These are phyloP conservation scores for Microcos paniculata DNA, from an alignment of 345 rosid species.

Conservation along the genomic window DNA sequence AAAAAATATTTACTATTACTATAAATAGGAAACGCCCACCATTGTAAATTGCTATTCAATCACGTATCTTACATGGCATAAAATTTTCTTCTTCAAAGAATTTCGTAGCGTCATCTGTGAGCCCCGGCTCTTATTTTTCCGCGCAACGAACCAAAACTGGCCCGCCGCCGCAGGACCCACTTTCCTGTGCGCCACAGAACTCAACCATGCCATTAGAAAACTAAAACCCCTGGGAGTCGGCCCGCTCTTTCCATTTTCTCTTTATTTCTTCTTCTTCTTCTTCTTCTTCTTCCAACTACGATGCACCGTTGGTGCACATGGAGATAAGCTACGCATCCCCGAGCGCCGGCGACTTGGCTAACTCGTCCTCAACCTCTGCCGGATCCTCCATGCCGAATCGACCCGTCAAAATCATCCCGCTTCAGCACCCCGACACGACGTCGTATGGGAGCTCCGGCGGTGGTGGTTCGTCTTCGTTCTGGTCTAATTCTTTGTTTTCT, in stretches of 20 bases:
- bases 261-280: no score
- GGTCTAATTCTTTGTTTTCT: conserved; percentile 33
- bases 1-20: no score
- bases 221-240: no score
- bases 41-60: no score
- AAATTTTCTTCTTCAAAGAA: no score
- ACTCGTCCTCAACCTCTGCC: conserved; percentile 8
- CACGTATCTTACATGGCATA: background rate
- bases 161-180: background rate
- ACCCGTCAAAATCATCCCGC: conserved; percentile 72
- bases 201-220: background rate
- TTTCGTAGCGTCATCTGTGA: background rate
- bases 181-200: background rate
- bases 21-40: no score
- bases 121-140: background rate
- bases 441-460: conserved; percentile 25
- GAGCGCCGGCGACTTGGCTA: conserved; percentile 39
- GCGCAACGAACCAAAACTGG: no score
- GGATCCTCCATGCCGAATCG: conserved; percentile 49
- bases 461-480: conserved; percentile 19
- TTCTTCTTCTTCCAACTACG: background rate
- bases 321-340: conserved; percentile 63
- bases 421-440: conserved; percentile 63
- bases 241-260: no score
- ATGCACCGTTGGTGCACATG: conserved; percentile 31